Evolutionary conservation across 139 green algal genomes (phyloP), one percentile per base, ranked within the genome.

Genomic region (Haematococcus lacustris): DNA sequence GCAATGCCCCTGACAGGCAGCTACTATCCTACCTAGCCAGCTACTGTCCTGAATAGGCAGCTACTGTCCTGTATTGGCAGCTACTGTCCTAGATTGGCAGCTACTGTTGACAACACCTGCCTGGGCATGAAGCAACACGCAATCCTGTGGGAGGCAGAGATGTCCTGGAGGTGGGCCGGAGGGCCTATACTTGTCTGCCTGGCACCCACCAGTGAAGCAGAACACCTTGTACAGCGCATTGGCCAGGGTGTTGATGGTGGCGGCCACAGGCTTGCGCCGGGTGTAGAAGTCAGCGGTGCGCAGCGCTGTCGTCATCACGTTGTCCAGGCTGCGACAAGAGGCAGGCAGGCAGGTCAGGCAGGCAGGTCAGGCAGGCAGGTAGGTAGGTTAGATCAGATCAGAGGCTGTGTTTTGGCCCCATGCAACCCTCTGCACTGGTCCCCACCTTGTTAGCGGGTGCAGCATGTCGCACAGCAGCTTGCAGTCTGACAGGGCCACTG

Each of bases 171-270:
- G n/a, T n/a, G n/a, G n/a, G n/a, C n/a, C n/a, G n/a, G n/a, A n/a
- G n/a, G n/a, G n/a, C n/a, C n/a, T n/a, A n/a, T n/a, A n/a, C n/a
- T n/a, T n/a, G n/a, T n/a, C n/a, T n/a, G 57, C 23, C 30, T 32
- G 4, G 33, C 51, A 47, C 74, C 7, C 68, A 80, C 75, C 78
- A n/a, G 77, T 82, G 68, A 76, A 88, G 76, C 88, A 94, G 72
- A 98, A 98, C 13, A 97, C 91, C 76, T 91, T 91, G 88, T 98
- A 98, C 53, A 98, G 82, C 9, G 94, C 94, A 69, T 97, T 97
- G 23, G 94, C 95, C 30, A 98, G 87, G 7, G 94, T 98, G 92
- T 98, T 98, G 84, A 98, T 97, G 66, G 94, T 98, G n/a, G 92
- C 89, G 26, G 80, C 88, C 71, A 98, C 66, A 7, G 94, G 95